Evolutionary conservation across 1,284 basidiomycete species (phyloP), one percentile per base, ranked within the genome.

Genomic region (Flammula alnicola): DNA sequence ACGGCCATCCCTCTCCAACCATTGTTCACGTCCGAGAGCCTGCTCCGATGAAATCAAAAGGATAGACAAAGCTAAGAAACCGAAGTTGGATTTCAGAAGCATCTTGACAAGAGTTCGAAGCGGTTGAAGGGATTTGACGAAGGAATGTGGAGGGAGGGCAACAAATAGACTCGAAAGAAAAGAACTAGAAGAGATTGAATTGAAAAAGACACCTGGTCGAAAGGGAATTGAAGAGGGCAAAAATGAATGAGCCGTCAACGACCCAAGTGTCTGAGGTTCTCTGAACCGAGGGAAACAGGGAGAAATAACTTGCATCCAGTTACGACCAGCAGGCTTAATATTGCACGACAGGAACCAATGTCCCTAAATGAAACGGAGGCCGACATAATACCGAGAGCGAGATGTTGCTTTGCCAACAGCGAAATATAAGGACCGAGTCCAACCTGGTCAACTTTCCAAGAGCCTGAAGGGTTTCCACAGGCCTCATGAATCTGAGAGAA

Each of bases 141-240:
- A 56, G 50, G 46, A 52, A 37, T 49, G 40, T 52, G 61, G 59
- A 55, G 52, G 58, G 57, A 59, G 54, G 53, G 60, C 57, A 64
- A 58, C 7, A 17, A 45, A 47, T 47, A 51, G 54, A 49, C 44
- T 47, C 57, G 51, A 55, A 52, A 46, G 45, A 45, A 59, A 61
- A 58, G 53, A 55, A 63, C 55, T 54, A 36, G 50, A 57, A 64
- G 59, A 62, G 59, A 57, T 60, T 52, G 56, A 61, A 51, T 45
- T 51, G 52, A 56, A 60, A 66, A 67, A 62, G 76, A 77, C 77
- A 70, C 76, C 75, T 73, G 77, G 78, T 76, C 76, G 62, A 59
- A 59, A 54, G 63, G 61, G 63, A 63, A 63, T 65, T 61, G 61
- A 63, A 69, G 66, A 64, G 53, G 54, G 51, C 61, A 57, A 47